Percentiles rank a stretch among this genome's conserved stretches.
Evolutionary conservation across 1,284 basidiomycete species (phyloP).

Genomic region (Ceratobasidium papillatum): DNA sequence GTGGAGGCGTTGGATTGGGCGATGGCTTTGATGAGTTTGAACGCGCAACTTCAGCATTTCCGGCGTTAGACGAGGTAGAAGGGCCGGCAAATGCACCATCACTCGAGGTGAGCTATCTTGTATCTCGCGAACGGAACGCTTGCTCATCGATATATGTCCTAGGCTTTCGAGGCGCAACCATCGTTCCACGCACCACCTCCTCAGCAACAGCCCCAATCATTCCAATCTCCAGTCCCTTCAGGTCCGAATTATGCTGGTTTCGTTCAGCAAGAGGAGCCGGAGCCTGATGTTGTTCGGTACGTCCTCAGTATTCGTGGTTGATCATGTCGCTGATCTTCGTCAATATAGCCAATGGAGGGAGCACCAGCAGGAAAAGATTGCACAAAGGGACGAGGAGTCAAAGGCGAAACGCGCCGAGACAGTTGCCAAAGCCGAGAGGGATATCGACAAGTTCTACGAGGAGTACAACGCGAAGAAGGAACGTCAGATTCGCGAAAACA

Average conservation of each 20-base stretch:
- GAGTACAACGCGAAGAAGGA: conserved; percentile 93
- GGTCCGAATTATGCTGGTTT: conserved; percentile 39
- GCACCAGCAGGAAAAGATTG: conserved; percentile 86
- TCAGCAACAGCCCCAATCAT: conserved; percentile 42
- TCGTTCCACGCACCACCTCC: conserved; percentile 50
- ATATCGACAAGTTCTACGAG: conserved; percentile 97
- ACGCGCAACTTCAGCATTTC: conserved; percentile 81
- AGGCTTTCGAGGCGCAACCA: conserved; percentile 50
- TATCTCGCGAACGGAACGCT: conserved; percentile 48
- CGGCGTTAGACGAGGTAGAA: conserved; percentile 78
- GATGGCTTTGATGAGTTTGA: conserved; percentile 75
- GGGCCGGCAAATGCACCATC: conserved; percentile 46
- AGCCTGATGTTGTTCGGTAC: conserved; percentile 84
- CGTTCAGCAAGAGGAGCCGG: conserved; percentile 69
- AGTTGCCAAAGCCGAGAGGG: conserved; percentile 86
- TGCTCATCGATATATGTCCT: conserved; percentile 49
- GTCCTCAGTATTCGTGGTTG: conserved; percentile 46
- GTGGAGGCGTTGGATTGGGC: conserved; percentile 50
- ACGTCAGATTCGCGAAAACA: conserved; percentile 93
- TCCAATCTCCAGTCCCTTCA: conserved; percentile 29
- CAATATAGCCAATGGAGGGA: conserved; percentile 82
- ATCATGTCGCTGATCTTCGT: conserved; percentile 3
- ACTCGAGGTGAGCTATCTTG: conserved; percentile 50
- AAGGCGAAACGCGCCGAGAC: conserved; percentile 85
- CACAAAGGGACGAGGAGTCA: conserved; percentile 79